Evolutionary conservation across 2,329 filamentous ascomycete species (phyloP), one percentile per base, ranked within the genome.

Genomic region (Neofusicoccum umdonicola): DNA sequence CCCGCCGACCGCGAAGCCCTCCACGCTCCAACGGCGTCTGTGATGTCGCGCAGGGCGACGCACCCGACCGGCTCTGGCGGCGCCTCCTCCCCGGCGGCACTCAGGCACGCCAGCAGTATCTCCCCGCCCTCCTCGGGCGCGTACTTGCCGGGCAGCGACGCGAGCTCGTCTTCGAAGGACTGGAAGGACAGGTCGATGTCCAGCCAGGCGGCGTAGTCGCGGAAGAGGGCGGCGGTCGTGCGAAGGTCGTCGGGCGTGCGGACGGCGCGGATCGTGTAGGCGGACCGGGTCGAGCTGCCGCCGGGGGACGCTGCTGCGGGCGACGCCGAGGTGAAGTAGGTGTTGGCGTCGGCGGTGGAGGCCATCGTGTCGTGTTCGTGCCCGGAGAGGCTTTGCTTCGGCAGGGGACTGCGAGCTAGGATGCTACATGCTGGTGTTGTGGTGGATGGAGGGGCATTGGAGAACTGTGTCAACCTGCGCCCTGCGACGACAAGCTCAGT

Each of bases 111-210:
- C 3, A 87, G 77, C 19, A 85, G 77, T 0, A 87, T 71, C 22
- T 78, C 77, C 2, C 84, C 85, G 3, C 74, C 75, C 3, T 77
- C 75, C 2, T 76, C 72, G 3, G 75, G 71, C 0, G 78, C 72
- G 70, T 88, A 88, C 70, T 82, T 82, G 1, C 85, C 85, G 0
- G 86, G 85, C 15, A 88, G 73, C 8, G 72, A 76, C 6, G 78
- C 74, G 19, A 88, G 76, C 71, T 88, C 86, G 9, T 76, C 70
- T 9, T 78, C 70, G 73, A 87, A 88, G 66, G 80, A 77, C 71
- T 88, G 85, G 69, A 85, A 88, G 11, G 79, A 77, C 41, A 88
- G 82, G 68, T 86, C 84, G 60, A 88, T 78, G 19, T 77, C 77
- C 1, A 88, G 76, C 1, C 80, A 78, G 22, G 71, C 58, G 6